Conservation (phyloP, 2,329 filamentous ascomycete genomes). For the Pestalotiopsis sp. region DNA sequence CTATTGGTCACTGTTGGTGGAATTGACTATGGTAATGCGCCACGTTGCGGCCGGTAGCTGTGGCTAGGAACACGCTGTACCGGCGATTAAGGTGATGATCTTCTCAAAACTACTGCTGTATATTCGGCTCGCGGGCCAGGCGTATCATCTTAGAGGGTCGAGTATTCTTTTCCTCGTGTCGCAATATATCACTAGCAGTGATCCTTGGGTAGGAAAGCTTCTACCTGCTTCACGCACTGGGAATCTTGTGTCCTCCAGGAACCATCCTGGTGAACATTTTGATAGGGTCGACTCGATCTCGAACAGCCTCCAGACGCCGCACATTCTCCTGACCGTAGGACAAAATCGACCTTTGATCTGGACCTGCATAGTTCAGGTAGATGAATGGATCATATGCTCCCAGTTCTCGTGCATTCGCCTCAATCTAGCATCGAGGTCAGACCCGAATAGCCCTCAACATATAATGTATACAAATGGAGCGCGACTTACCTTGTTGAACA, state of each 20-base stretch:
- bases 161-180: no score
- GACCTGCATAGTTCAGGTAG: conserved; percentile 1
- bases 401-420: neutral
- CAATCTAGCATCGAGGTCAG: neutral
- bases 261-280: neutral
- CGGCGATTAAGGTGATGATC: no score
- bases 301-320: neutral
- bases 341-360: neutral
- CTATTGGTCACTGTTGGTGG: no score
- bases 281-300: neutral
- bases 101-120: no score
- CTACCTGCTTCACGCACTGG: neutral
- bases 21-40: no score
- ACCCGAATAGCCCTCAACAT: neutral
- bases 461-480: neutral
- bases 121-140: no score
- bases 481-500: neutral
- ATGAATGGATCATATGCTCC: neutral
- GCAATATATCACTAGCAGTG: no score
- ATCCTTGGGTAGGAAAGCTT: neutral
- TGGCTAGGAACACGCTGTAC: no score
- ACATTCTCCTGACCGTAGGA: neutral
- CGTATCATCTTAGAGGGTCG: no score
- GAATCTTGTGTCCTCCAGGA: neutral
- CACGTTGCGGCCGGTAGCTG: no score